Conservation (phyloP, 2,329 filamentous ascomycete species). For the Curvularia hawaiiensis region DNA sequence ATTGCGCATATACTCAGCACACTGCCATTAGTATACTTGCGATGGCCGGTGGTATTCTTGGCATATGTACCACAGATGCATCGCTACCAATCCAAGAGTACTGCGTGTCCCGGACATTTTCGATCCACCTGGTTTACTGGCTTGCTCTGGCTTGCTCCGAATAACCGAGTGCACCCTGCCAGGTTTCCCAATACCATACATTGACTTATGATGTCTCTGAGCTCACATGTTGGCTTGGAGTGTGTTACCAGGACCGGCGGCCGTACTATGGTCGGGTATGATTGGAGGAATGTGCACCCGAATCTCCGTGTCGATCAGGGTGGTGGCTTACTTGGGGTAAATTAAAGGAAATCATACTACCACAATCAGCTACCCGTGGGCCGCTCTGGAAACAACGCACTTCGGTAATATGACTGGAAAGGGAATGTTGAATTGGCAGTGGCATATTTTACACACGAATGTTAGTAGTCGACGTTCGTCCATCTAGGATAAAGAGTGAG, state of each 20-base stretch:
- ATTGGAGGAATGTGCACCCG: slow-evolving; percentile 22
- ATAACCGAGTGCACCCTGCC: neutral
- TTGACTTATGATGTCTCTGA: neutral
- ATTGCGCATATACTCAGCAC: neutral
- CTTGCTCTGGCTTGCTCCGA: neutral
- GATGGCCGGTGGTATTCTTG: slow-evolving; percentile 16
- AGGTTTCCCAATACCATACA: neutral
- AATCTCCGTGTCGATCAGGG: slow-evolving; percentile 14
- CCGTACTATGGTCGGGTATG: neutral
- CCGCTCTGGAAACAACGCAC: neutral
- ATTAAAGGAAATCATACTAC: slow-evolving; percentile 19
- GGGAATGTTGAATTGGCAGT: neutral
- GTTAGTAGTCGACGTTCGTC: neutral
- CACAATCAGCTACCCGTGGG: neutral
- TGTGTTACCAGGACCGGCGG: too few species aligned
- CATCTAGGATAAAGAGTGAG: neutral
- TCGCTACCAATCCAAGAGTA: neutral
- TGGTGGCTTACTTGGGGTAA: slow-evolving; percentile 7
- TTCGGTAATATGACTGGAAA: neutral
- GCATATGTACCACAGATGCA: slow-evolving; percentile 10
- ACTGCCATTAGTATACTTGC: slow-evolving; percentile 14
- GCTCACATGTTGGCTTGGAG: neutral
- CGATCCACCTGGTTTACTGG: neutral
- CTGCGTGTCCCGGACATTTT: neutral
- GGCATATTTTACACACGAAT: neutral